Conservation (phyloP, 2,329 filamentous ascomycete genomes). For the Diaporthe ilicicola region DNA sequence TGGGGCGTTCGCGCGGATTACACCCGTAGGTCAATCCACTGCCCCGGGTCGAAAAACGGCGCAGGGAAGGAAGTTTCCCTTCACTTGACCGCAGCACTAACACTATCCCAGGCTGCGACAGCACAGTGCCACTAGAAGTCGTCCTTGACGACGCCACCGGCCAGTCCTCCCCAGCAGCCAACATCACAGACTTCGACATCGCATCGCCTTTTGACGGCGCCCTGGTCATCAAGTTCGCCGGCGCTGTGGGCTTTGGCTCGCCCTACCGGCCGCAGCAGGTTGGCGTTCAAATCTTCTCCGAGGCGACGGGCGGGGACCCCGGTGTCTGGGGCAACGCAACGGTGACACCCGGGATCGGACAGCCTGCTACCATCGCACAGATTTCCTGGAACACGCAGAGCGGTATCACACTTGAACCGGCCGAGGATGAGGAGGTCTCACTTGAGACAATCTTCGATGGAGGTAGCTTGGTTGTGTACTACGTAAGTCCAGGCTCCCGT, state of each 20-base stretch:
- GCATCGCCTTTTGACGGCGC: not conserved
- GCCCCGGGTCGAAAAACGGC: not conserved
- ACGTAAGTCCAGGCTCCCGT: not conserved
- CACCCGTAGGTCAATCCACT: not conserved
- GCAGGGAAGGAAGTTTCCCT: not conserved
- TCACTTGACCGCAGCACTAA: not conserved
- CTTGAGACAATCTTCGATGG: not conserved
- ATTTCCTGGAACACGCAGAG: not conserved
- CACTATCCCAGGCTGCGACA: constrained; percentile 1
- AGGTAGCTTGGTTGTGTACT: not conserved
- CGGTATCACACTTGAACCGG: not conserved
- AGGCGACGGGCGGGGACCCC: not conserved
- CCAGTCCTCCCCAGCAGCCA: not conserved
- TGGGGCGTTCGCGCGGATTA: constrained; percentile 10
- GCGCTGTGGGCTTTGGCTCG: constrained; percentile 3
- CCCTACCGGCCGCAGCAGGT: constrained; percentile 14
- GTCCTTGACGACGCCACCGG: not conserved
- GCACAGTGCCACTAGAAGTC: not conserved
- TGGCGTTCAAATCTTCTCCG: not conserved
- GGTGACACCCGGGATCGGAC: not conserved
- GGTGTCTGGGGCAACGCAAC: constrained; percentile 1
- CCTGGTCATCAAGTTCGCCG: constrained; percentile 16
- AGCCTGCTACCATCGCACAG: not conserved
- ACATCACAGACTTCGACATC: constrained; percentile 16
- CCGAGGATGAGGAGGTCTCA: not conserved